Base-by-base conservation (phyloP, 768 basidiomycete species). In the Rossbeevera mucosa region DNA sequence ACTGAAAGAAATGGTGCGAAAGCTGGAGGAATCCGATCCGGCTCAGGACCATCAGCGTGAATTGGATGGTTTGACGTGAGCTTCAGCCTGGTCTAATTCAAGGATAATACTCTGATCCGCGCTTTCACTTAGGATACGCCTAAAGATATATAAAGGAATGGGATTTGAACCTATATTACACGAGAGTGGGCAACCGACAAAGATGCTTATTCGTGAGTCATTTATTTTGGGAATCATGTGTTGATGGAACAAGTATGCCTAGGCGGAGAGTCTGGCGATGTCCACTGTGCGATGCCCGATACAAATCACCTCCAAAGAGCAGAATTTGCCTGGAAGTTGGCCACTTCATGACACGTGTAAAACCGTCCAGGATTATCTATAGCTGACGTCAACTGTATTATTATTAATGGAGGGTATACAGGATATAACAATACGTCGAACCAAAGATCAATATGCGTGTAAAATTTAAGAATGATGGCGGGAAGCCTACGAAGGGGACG, bases 121-220 rank as follows among this genome's bases (percentile, higher is more conserved):
- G 9, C 44, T 29, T 40, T 57, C 11, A 44, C 22, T 36, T 55
- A 91, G 89, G 38, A 60, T 91, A 47, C 80, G 88, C 44, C 63
- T 90, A 21, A 79, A 79, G 57, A 71, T 91, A 54, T 88, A 80
- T 67, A 85, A 81, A 61, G 81, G 80, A 8, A 67, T 91, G 36
- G 89, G 89, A 16, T 86, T 91, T 55, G 80, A 86, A 47, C 81
- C 86, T 4, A 69, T 90, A 38, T 54, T 80, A 16, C 77, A 81
- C 52, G 78, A 79, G 50, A 66, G 77, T 38, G 80, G 80, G 0
- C 64, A 68, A 14, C 59, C 80, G 24, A 58, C 65, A 12, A 88
- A 85, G 60, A 80, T 90, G 70, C 78, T 91, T 59, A 74, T 91
- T 58, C 74, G 87, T 89, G 62, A 64, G 86, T 80, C 16, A 20